A percentile compares a stretch with the other conserved stretches of the same genome.
These are phyloP conservation scores for Onygenales sp. DNA, from an alignment of 2,329 filamentous ascomycete species.

Conservation along the genomic window DNA sequence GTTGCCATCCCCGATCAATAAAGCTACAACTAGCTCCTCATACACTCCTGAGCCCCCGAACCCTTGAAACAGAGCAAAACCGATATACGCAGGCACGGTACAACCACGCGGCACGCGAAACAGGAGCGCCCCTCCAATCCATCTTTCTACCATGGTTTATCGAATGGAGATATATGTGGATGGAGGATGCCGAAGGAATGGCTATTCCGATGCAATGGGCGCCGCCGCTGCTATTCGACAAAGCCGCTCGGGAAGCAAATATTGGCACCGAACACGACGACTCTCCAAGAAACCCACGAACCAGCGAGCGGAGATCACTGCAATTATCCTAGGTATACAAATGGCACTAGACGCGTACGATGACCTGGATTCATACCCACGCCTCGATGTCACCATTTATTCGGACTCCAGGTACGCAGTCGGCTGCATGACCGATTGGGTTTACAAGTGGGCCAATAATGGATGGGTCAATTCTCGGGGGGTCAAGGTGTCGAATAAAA, in stretches of 20 bases:
- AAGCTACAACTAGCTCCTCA: too few relatives aligned
- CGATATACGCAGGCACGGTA: too few relatives aligned
- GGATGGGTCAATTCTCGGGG: slow-evolving; percentile 24
- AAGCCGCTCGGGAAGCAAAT: background rate
- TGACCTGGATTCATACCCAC: slow-evolving; percentile 10
- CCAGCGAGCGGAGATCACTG: slow-evolving; percentile 28
- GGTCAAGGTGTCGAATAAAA: slow-evolving; percentile 24
- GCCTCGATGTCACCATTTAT: slow-evolving; percentile 20
- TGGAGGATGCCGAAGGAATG: slow-evolving; percentile 25
- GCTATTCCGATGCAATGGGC: slow-evolving; percentile 15
- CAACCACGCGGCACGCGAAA: too few relatives aligned
- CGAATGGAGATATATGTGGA: slow-evolving; percentile 26
- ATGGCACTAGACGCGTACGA: slow-evolving; percentile 31
- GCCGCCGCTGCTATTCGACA: slow-evolving; percentile 22
- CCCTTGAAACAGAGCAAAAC: too few relatives aligned
- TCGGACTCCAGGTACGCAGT: slow-evolving; percentile 30
- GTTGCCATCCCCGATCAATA: too few relatives aligned
- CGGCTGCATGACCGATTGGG: slow-evolving; percentile 23
- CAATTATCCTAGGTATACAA: slow-evolving; percentile 39
- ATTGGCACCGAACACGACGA: slow-evolving; percentile 3
- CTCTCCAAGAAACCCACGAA: slow-evolving; percentile 18
- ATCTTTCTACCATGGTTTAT: slow-evolving; percentile 20
- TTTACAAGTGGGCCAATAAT: slow-evolving; percentile 23
- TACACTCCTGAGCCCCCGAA: too few relatives aligned
- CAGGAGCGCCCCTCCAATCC: background rate